Evolutionary conservation across 371 early-diverging fungal genomes (phyloP).

Genomic region (Choanephora cucurbitarum): DNA sequence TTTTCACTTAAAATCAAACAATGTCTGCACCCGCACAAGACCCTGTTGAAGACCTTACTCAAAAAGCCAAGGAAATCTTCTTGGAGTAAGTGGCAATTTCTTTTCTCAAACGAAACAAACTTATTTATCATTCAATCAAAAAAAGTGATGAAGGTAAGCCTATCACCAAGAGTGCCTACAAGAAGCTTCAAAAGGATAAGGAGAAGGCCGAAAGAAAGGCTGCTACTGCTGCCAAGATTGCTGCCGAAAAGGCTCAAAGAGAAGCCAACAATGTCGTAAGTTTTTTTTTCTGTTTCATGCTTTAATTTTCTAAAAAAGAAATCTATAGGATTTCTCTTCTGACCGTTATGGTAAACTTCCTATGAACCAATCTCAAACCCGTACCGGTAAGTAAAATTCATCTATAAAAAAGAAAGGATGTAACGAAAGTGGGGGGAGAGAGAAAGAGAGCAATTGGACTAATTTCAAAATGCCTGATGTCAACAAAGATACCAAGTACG

Average conservation of each 20-base stretch:
- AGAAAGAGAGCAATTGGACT: too few relatives aligned
- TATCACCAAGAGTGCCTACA: constrained; percentile 88
- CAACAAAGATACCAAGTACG: constrained; percentile 49
- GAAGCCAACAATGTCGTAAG: constrained; percentile 69
- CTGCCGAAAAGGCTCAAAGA: constrained; percentile 83
- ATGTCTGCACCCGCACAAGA: constrained; percentile 43
- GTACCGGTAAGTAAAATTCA: constrained; percentile 59
- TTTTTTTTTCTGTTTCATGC: constrained; percentile 5
- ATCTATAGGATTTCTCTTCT: constrained; percentile 69
- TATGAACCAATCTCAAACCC: constrained; percentile 83
- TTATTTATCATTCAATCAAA: background rate
- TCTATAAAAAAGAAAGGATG: background rate
- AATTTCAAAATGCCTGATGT: background rate
- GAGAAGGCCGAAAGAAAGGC: constrained; percentile 86
- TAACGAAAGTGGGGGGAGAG: background rate
- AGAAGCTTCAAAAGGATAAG: constrained; percentile 91
- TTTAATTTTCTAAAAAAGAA: too few relatives aligned
- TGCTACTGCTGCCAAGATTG: constrained; percentile 78
- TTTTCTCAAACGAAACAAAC: too few relatives aligned
- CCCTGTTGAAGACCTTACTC: constrained; percentile 52
- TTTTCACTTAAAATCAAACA: background rate
- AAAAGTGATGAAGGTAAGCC: constrained; percentile 85
- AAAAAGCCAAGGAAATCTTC: constrained; percentile 58
- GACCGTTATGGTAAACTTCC: constrained; percentile 89
- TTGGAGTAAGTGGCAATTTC: constrained; percentile 44